A percentile compares a stretch with the other conserved stretches of the same genome.
Conservation (phyloP, 108 stramenopile genomes). For the Craspedostauros australis region DNA sequence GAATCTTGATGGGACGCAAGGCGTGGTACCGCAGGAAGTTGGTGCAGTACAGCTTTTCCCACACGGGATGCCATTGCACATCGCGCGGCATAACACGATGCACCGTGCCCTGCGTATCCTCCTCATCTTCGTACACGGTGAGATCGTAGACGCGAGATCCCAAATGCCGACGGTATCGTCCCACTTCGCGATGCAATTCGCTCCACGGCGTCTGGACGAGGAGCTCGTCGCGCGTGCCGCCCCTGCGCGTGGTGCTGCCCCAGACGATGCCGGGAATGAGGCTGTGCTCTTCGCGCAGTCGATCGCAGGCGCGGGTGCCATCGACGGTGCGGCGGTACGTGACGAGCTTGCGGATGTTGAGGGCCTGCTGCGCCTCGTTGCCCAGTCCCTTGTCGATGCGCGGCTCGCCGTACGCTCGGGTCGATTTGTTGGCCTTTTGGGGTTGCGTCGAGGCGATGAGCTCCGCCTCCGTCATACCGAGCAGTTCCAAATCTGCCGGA, state of each 20-base stretch:
- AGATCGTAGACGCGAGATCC: conserved; percentile 69
- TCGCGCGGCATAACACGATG: conserved; percentile 67
- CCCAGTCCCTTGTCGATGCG: conserved; percentile 19
- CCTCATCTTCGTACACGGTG: conserved; percentile 47
- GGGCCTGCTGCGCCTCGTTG: conserved; percentile 14
- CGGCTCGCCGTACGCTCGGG: conserved; percentile 14
- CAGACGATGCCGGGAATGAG: conserved; percentile 73
- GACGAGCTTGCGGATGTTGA: conserved; percentile 27
- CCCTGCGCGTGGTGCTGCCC: conserved; percentile 61
- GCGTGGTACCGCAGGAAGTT: conserved; percentile 75
- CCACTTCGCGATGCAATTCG: conserved; percentile 67
- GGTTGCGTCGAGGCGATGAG: too few species aligned
- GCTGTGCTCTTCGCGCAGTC: conserved; percentile 36
- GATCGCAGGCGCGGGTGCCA: conserved; percentile 12
- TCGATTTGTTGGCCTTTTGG: neutral
- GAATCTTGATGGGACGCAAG: conserved; percentile 62
- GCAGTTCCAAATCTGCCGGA: too few species aligned
- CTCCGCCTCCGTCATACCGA: too few species aligned
- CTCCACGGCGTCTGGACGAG: conserved; percentile 68
- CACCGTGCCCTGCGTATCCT: conserved; percentile 47
- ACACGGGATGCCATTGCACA: conserved; percentile 71
- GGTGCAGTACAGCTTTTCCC: conserved; percentile 57
- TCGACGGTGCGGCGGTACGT: conserved; percentile 14
- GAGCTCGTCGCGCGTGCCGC: conserved; percentile 36
- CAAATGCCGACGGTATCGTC: conserved; percentile 56